Conservation (phyloP, 192 early-diverging fungal species). For the Umbelopsis isabellina region DNA sequence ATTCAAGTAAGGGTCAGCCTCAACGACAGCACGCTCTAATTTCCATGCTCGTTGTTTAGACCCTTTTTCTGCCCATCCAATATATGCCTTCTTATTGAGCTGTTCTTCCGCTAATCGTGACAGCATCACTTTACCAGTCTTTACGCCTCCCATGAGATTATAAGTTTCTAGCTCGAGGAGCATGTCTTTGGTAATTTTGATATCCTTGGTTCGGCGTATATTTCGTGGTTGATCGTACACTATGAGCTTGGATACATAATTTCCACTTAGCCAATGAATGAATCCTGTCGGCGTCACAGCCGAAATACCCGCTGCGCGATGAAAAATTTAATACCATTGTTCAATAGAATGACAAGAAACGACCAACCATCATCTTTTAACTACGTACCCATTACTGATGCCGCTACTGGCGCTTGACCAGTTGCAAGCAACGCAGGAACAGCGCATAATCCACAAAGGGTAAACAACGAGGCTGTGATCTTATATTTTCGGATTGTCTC, state of each 20-base stretch:
- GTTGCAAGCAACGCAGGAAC: conserved; percentile 38
- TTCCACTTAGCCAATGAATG: conserved; percentile 34
- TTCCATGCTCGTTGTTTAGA: conserved; percentile 24
- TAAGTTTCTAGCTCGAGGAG: conserved; percentile 38
- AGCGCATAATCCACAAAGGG: conserved; percentile 37
- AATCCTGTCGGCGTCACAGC: conserved; percentile 36
- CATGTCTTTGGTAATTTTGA: conserved; percentile 31
- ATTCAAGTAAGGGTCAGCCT: conserved; percentile 34
- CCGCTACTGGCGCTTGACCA: conserved; percentile 30
- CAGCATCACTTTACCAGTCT: conserved; percentile 31
- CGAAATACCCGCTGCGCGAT: conserved; percentile 34
- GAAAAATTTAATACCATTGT: conserved; percentile 3
- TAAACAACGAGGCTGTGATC: conserved; percentile 41
- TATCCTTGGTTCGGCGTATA: conserved; percentile 24
- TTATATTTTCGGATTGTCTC: conserved; percentile 41
- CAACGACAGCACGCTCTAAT: conserved; percentile 30
- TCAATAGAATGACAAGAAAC: not conserved
- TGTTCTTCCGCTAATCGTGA: conserved; percentile 27
- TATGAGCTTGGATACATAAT: conserved; percentile 32
- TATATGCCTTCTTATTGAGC: not conserved
- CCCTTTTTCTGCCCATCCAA: conserved; percentile 26
- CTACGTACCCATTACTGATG: conserved; percentile 32
- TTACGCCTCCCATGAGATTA: conserved; percentile 26
- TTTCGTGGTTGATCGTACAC: conserved; percentile 36
- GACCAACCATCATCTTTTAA: not conserved